Conservation (phyloP, 495 filamentous ascomycete species). For the Letharia lupina region DNA sequence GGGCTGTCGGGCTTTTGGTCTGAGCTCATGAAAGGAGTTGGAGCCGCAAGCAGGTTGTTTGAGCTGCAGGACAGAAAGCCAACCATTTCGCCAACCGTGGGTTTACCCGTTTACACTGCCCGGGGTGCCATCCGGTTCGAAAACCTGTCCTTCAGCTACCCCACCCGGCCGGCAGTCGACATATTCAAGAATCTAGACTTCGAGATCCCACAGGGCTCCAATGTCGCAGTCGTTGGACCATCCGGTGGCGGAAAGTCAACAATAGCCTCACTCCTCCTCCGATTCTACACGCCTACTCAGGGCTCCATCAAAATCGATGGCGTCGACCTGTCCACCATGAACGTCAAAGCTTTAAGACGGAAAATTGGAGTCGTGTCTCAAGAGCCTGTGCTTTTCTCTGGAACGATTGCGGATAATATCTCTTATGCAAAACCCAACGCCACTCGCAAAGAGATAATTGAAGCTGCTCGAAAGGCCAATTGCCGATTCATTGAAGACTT, state of each 20-base stretch:
- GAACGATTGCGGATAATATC: conserved; percentile 94
- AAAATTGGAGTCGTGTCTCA: conserved; percentile 93
- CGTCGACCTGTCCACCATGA: conserved; percentile 75
- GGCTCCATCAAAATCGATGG: conserved; percentile 81
- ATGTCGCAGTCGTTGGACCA: conserved; percentile 93
- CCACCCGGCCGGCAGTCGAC: conserved; percentile 76
- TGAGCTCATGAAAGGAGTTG: conserved; percentile 97
- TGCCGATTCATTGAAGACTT: conserved; percentile 93
- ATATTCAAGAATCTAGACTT: conserved; percentile 90
- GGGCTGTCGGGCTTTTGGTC: conserved; percentile 94
- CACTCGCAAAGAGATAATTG: conserved; percentile 68
- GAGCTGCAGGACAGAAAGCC: conserved; percentile 91
- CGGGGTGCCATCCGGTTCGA: conserved; percentile 81
- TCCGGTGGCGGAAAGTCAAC: conserved; percentile 94
- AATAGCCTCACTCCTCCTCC: conserved; percentile 75
- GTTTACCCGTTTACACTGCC: conserved; percentile 65
- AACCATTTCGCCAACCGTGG: conserved; percentile 74
- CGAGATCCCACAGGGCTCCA: conserved; percentile 81
- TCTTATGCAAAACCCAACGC: conserved; percentile 82
- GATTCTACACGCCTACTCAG: conserved; percentile 77
- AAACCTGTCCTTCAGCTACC: conserved; percentile 80
- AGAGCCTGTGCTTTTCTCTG: conserved; percentile 93
- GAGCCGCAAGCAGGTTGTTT: conserved; percentile 88
- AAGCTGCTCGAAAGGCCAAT: conserved; percentile 87
- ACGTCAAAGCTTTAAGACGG: conserved; percentile 86